Conservation (phyloP, 176 grass and related monocot genomes). For the Saccharum officinarum region DNA sequence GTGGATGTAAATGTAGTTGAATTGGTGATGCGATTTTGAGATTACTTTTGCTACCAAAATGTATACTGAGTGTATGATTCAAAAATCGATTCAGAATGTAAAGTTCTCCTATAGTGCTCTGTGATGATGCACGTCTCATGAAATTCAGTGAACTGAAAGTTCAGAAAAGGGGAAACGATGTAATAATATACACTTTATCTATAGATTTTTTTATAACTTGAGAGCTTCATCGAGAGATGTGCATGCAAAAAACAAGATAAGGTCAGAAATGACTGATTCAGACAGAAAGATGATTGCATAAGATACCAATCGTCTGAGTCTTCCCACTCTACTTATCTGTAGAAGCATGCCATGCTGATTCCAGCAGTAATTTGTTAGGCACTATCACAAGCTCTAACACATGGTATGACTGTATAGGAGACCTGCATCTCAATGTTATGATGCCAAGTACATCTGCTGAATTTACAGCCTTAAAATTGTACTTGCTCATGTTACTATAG, state of each 20-base stretch:
- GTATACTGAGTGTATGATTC: neutral
- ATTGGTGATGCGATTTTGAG: neutral
- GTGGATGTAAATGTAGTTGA: constrained; percentile 10
- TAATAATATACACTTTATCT: neutral
- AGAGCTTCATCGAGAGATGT: neutral
- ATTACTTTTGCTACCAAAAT: neutral
- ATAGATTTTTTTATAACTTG: neutral
- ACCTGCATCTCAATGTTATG: neutral
- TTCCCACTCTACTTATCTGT: neutral
- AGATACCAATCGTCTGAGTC: constrained; percentile 31
- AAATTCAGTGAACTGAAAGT: constrained; percentile 19
- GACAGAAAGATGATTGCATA: constrained; percentile 40
- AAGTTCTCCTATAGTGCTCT: neutral
- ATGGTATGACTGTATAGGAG: constrained; percentile 1
- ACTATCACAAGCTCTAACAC: neutral
- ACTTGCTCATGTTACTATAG: constrained; percentile 37
- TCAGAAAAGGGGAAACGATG: neutral
- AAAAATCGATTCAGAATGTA: neutral
- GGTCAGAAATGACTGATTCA: constrained; percentile 35
- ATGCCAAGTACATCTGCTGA: constrained; percentile 16
- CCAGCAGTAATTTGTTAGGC: constrained; percentile 25
- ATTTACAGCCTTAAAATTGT: constrained; percentile 15
- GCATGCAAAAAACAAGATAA: constrained; percentile 29
- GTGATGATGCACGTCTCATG: neutral
- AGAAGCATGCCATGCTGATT: constrained; percentile 11